Evolutionary conservation across 306 rosid species (phyloP), one percentile per base, ranked within the genome.

Genomic region (Fragaria vesca): DNA sequence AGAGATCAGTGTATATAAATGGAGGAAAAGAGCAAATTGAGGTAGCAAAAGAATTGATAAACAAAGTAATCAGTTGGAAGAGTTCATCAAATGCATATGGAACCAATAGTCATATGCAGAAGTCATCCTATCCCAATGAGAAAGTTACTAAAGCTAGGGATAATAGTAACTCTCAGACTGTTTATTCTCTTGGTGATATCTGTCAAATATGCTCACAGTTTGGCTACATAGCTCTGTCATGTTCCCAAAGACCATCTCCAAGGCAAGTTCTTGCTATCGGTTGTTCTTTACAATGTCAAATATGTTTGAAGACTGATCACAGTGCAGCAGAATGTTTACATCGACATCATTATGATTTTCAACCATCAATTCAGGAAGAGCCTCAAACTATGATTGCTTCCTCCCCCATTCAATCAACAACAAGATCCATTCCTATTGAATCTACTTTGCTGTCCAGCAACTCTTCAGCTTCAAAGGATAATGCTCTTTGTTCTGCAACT

Each of bases 41-140:
- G 66, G 74, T 80, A n/a, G 87, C 87, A 50, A 83, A 83, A 76
- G 85, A 83, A 75, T 17, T 86, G 83, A 71, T 86, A 42, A 81
- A 83, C 42, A 87, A 86, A 83, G 83, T 83, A 69, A 75, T 83
- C 55, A 81, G 80, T 58, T 81, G 83, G 84, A 87, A 87, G 78
- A 82, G 81, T 43, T 47, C 81, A 26, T 79, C 79, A 26, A 83
- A 80, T 58, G 20, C 85, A 4, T 67, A 76, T 65, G 81, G 81
- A 69, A 61, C 79, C 16, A 84, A 79, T 79, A 71, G 79, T 79
- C 79, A 81, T 69, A 63, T 48, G 30, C 88, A 84, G 65, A 79
- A 71, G 40, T 20, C 40, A 62, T 72, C 84, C 5, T 84, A 73
- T 52, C 51, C 87, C 3, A 17, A 51, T 51, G 57, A 51, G 5